These are phyloP conservation scores for Uronychia setigera DNA, from an alignment of 73 alveolate genomes.

Conservation along the genomic window DNA sequence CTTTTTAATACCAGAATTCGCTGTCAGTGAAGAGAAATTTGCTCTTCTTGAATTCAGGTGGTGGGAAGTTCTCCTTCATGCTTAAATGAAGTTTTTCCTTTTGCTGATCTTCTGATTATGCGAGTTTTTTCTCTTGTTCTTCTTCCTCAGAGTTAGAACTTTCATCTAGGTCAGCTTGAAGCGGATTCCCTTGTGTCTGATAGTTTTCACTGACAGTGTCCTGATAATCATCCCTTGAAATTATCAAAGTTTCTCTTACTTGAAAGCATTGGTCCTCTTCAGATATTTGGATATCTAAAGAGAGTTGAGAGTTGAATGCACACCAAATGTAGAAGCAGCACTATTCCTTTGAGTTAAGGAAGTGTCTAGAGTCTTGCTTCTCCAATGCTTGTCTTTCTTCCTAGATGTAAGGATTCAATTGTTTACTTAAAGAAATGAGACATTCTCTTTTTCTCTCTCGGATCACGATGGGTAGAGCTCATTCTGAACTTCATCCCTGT, in stretches of 20 bases:
- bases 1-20: constrained; percentile 64
- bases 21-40: constrained; percentile 2
- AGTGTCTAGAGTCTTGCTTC: too few species aligned
- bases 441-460: too few species aligned
- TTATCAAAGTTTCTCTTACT: not conserved
- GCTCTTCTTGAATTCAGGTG: not conserved
- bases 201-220: not conserved
- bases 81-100: not conserved
- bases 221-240: not conserved
- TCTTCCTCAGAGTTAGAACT: not conserved
- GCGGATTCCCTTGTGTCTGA: not conserved
- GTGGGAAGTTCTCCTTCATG: not conserved
- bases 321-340: too few species aligned
- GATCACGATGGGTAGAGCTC: too few species aligned
- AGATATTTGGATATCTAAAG: too few species aligned
- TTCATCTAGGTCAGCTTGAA: not conserved
- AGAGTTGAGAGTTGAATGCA: too few species aligned
- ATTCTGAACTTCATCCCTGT: too few species aligned
- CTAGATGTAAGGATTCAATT: too few species aligned
- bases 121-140: not conserved
- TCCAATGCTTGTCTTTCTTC: too few species aligned
- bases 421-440: too few species aligned
- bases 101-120: not conserved
- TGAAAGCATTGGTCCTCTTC: too few species aligned
- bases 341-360: too few species aligned